Base-by-base conservation (phyloP, 2,329 filamentous ascomycete species). In the Colletotrichum sp. region DNA sequence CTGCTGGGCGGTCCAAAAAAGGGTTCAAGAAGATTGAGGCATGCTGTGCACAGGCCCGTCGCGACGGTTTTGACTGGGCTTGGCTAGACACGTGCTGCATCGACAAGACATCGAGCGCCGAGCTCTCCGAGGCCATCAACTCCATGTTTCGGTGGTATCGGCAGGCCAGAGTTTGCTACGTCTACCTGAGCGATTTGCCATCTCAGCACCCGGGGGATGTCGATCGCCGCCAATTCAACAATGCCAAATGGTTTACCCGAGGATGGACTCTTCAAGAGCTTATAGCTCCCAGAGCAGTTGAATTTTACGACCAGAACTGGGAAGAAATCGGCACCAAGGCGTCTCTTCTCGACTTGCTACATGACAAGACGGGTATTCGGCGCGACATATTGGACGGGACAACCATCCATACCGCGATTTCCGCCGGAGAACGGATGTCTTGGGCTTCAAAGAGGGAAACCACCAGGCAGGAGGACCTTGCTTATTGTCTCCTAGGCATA, bases 21-120 rank as follows among this genome's bases (percentile, higher is more conserved):
- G 78, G 79, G 5, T 80, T 77, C 44, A 30, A 16, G n/a, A 82
- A 83, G 72, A 69, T 82, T 9, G 26, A 74, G 10, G 66, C 69
- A 24, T 78, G 69, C 30, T 81, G 80, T 36, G 32, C 24, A 6
- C 77, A 78, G n/a, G 80, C 81, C 0, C 59, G 34, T 1, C 30
- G 15, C 4, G 79, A 81, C 15, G 79, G 78, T 3, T 78, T 80
- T 63, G 60, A 74, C 5, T 82, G 80, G 78, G 75, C 80, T 2
- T 83, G 82, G 82, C 76, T 79, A n/a, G 80, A 83, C 34, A 83
- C 80, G 1, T 82, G 81, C 49, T 83, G 82, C 60, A 81, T 83
- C 72, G 81, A 83, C 72, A 81, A 81, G 75, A 80, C 78, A 24
- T 81, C 77, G 59, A 77, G 77, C 18, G 73, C 80, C 30, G 81